Evolutionary conservation across 768 basidiomycete species (phyloP), one percentile per base, ranked within the genome.

Genomic region (Mycena haematopus): DNA sequence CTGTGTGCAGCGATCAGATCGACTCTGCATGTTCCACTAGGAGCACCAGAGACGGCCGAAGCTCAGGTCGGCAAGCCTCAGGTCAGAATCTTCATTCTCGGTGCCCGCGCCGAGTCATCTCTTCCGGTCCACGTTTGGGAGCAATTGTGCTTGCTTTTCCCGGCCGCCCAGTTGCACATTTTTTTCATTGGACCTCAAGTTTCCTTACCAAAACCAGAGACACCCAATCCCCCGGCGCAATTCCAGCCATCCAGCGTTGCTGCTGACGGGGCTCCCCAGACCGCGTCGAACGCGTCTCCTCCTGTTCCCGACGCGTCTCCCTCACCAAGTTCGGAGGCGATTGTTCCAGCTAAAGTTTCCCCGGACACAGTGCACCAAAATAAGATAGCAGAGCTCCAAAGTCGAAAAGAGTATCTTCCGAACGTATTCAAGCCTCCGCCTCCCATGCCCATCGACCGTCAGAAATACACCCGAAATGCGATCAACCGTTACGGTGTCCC

Each of bases 101-200:
- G 97, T 56, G 96, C 97, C 9, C 88, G 97, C 49, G 93, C 94
- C 24, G 97, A 99, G 75, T 99, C 96, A 1, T 93, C 95, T 6
- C 84, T 99, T 9, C 97, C 97, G 1, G 89, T 95, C 0, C 88
- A 93, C 73, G 89, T 95, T 45, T 98, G 96, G 95, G 90, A 95
- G 70, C 97, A 99, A 74, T 84, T 99, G 45, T 86, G 87, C 74
- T 84, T 94, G 84, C 81, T 98, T 61, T 99, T 98, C 82, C 96
- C 96, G 6, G 86, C 92, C 14, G 91, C 93, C 29, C 86, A 92
- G 63, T 89, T 99, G 76, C 93, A 99, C 77, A 77, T 99, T 47
- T 92, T 92, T 80, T 97, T 99, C 74, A 89, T 99, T 68, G 97
- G 97, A 5, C 96, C 95, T 2, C 95, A 99, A 73, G 94, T 96